Evolutionary conservation across 169 alveolate species (phyloP), one percentile per base, ranked within the genome.

Genomic region (Cytauxzoon felis): DNA sequence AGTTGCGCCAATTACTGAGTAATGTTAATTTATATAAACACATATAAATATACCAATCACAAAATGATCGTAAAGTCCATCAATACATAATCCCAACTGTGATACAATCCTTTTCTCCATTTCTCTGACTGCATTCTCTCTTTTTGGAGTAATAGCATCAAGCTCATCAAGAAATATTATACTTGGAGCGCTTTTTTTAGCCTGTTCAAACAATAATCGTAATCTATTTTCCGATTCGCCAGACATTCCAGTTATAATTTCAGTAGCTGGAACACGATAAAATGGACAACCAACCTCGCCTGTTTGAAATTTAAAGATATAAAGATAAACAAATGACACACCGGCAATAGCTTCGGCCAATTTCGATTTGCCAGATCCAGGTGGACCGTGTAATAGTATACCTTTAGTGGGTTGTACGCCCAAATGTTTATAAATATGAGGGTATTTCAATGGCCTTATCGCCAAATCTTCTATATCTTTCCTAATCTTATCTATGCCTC

Each of bases 301-400:
- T 71, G 11, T n/a, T 29, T 6, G 1, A 16, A 3, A 4, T 59
- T 9, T 6, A 42, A 11, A 34, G 1, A 11, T 36, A 21, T 13
- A 56, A 11, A 11, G 5, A 1, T 6, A 3, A 24, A 66, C 34
- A 79, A 56, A 51, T 88, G 92, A 24, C 86, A 9, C n/a, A 72
- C 82, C 94, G 34, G 98, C 95, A 13, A 91, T 91, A 29, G 99
- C 98, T 78, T 96, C 93, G 2, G 99, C 98, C 41, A 97, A 93
- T 34, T 94, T 85, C 8, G 98, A 95, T 76, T 89, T 89, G 21
- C 99, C 99, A 65, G 98, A 92, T 2, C 99, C 99, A 0, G 98
- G 98, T 2, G 98, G 98, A 8, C 99, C 99, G 82, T 91, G 95
- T 56, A 96, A 81, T 58, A 95, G 83, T 19, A 95, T 93, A 2